Percentiles rank a stretch among this genome's conserved stretches.
These are phyloP conservation scores for Suhomyces xylopsoci DNA, from an alignment of 805 yeast species.

Conservation along the genomic window DNA sequence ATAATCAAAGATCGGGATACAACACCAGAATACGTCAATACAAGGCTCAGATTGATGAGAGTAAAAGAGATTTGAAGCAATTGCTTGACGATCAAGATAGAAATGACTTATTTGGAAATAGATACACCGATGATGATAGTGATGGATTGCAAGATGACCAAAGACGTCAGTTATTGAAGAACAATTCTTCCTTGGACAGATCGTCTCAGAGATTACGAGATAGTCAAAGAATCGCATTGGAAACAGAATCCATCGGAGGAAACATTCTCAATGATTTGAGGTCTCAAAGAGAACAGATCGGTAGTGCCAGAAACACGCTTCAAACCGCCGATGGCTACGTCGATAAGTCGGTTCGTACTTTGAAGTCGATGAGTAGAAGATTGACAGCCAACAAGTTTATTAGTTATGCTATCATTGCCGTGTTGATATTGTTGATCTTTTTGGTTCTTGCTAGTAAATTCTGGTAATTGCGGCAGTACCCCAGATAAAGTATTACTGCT, in stretches of 20 bases:
- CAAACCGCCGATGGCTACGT: slow-evolving; percentile 91
- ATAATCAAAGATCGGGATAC: slow-evolving; percentile 62
- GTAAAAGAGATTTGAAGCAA: slow-evolving; percentile 54
- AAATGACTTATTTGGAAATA: slow-evolving; percentile 63
- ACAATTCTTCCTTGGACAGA: slow-evolving; percentile 77
- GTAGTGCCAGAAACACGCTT: slow-evolving; percentile 80
- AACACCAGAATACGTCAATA: slow-evolving; percentile 77
- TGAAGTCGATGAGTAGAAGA: slow-evolving; percentile 88
- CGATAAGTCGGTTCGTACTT: slow-evolving; percentile 81
- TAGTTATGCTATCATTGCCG: slow-evolving; percentile 88
- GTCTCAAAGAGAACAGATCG: slow-evolving; percentile 89
- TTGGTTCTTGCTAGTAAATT: slow-evolving; percentile 83
- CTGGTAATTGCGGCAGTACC: slow-evolving; percentile 34
- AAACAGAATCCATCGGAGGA: slow-evolving; percentile 90
- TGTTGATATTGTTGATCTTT: slow-evolving; percentile 74
- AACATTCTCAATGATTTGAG: slow-evolving; percentile 83
- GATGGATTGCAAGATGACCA: slow-evolving; percentile 54
- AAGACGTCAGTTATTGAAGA: slow-evolving; percentile 74
- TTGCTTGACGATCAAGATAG: slow-evolving; percentile 71
- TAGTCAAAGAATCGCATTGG: slow-evolving; percentile 85
- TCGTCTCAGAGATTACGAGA: slow-evolving; percentile 81
- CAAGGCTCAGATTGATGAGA: slow-evolving; percentile 53
- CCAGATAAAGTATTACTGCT: neutral
- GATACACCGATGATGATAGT: slow-evolving; percentile 35
- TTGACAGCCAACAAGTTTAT: slow-evolving; percentile 88